A percentile compares a stretch with the other conserved stretches of the same genome.
These are phyloP conservation scores for Hypoxylon sp. DNA, from an alignment of 2,329 filamentous ascomycete genomes.

Conservation along the genomic window DNA sequence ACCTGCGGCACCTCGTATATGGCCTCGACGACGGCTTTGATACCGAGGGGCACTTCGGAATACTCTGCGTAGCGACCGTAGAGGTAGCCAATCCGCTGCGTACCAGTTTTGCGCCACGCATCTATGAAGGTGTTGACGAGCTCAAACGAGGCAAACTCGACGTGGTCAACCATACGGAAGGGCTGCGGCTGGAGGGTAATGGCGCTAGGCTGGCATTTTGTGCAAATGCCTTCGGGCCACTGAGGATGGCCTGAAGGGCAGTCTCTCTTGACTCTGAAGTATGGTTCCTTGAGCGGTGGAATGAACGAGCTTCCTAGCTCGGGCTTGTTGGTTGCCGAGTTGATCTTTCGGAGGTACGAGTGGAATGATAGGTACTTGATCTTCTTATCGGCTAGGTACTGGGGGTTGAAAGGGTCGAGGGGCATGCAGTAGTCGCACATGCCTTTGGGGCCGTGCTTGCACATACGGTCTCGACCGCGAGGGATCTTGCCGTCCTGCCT, in stretches of 20 bases:
- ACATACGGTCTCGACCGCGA: conserved; percentile 67
- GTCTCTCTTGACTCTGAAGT: conserved; percentile 86
- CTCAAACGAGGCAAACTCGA: conserved; percentile 88
- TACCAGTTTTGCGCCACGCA: conserved; percentile 88
- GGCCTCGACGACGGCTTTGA: conserved; percentile 95
- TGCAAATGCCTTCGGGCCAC: conserved; percentile 97
- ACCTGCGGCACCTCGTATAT: conserved; percentile 97
- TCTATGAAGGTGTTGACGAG: conserved; percentile 92
- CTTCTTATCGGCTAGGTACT: conserved; percentile 92
- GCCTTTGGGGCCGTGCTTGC: conserved; percentile 92
- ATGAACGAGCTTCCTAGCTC: conserved; percentile 96
- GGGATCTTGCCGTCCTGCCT: conserved; percentile 79
- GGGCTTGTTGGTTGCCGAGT: conserved; percentile 95
- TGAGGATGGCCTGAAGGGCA: conserved; percentile 93
- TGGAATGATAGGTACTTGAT: conserved; percentile 99
- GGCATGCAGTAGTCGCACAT: conserved; percentile 99
- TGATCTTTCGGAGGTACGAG: conserved; percentile 92
- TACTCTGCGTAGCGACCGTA: conserved; percentile 95
- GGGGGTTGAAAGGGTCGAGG: conserved; percentile 90
- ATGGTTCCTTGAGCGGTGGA: conserved; percentile 92
- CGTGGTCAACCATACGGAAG: conserved; percentile 97
- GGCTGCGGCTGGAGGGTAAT: conserved; percentile 94
- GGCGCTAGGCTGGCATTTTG: conserved; percentile 96
- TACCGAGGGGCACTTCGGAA: conserved; percentile 88
- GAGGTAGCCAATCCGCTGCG: conserved; percentile 87